Conservation (phyloP, 192 early-diverging fungal species). For the Spizellomyces sp. region DNA sequence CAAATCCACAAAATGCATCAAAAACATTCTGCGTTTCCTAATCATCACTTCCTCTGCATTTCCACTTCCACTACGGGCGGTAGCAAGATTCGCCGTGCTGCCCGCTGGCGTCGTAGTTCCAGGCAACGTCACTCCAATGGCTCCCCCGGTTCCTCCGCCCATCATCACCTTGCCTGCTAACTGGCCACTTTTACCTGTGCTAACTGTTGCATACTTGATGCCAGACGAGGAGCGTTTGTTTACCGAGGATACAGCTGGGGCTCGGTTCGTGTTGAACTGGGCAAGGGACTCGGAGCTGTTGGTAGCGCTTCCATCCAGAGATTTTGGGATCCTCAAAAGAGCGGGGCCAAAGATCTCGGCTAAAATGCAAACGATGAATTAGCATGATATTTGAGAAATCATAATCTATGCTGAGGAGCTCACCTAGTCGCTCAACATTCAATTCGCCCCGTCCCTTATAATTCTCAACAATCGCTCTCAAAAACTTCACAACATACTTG, state of each 20-base stretch:
- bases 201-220: constrained; percentile 15
- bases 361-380: constrained; percentile 1
- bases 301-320: not conserved
- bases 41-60: constrained; percentile 16
- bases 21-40: constrained; percentile 30
- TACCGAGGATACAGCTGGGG: no score
- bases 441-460: constrained; percentile 33
- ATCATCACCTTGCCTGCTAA: constrained; percentile 13
- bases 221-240: no score
- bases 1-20: constrained; percentile 39
- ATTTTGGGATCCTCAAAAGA: constrained; percentile 38
- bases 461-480: constrained; percentile 65
- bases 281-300: not conserved
- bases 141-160: constrained; percentile 23
- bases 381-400: not conserved
- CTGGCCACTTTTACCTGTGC: constrained; percentile 2
- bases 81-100: not conserved
- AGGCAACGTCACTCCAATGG: not conserved
- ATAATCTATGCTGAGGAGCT: constrained; percentile 15
- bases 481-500: constrained; percentile 78
- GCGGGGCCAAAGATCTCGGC: constrained; percentile 45
- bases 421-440: constrained; percentile 48
- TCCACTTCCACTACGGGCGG: not conserved
- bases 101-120: not conserved
- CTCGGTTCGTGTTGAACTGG: not conserved